Evolutionary conservation across 345 rosid species (phyloP).

Genomic region (Cardiospermum halicacabum): DNA sequence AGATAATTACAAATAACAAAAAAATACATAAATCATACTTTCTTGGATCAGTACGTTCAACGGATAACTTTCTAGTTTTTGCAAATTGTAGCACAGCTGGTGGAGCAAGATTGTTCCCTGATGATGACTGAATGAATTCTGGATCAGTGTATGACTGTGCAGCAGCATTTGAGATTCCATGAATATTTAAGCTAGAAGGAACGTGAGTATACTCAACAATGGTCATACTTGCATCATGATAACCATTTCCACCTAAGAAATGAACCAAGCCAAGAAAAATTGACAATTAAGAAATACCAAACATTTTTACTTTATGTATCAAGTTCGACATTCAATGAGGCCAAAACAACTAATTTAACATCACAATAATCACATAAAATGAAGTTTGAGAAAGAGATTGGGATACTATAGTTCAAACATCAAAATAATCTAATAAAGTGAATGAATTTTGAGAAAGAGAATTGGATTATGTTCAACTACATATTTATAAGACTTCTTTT

Average conservation of each 20-base stretch:
- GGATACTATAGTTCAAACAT: too few species aligned
- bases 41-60: constrained; percentile 78
- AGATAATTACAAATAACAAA: constrained; percentile 5
- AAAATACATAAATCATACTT: constrained; percentile 47
- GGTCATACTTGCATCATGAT: constrained; percentile 28
- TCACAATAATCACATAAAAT: background rate
- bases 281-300: background rate
- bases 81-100: constrained; percentile 84
- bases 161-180: constrained; percentile 42
- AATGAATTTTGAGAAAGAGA: too few species aligned
- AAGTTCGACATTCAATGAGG: background rate
- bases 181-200: constrained; percentile 38
- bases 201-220: constrained; percentile 35
- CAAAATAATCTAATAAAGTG: too few species aligned
- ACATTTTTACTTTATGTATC: background rate
- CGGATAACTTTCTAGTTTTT: constrained; percentile 84
- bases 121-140: constrained; percentile 57
- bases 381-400: too few species aligned
- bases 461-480: too few species aligned
- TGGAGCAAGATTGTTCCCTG: constrained; percentile 57
- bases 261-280: constrained; percentile 8
- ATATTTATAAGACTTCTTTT: too few species aligned
- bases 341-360: background rate
- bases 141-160: constrained; percentile 58
- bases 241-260: constrained; percentile 38